These are phyloP conservation scores for baker's yeast (Saccharomyces cerevisiae) DNA, from an alignment of 805 yeast species.

Conservation along the genomic window DNA sequence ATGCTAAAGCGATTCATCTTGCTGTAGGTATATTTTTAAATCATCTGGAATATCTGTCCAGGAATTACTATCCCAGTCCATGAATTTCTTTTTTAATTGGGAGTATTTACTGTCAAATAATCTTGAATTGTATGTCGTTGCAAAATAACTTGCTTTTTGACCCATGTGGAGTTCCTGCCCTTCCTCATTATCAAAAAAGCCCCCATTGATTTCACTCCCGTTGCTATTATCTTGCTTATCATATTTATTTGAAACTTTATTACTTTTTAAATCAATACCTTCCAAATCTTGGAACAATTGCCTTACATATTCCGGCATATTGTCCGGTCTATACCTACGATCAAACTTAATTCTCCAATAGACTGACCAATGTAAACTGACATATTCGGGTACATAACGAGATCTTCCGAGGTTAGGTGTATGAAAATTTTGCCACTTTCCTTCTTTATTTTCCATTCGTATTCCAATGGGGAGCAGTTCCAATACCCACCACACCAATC, in stretches of 20 bases:
- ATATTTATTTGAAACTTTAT: neutral
- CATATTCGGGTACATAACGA: conserved; percentile 41
- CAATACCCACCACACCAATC: conserved; percentile 50
- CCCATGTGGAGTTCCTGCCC: neutral
- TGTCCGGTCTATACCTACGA: conserved; percentile 38
- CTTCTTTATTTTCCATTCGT: conserved; percentile 38
- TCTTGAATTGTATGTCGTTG: neutral
- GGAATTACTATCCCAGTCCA: conserved; percentile 22
- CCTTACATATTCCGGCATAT: conserved; percentile 34
- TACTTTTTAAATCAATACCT: conserved; percentile 5
- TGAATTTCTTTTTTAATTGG: conserved; percentile 12
- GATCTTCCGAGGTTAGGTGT: conserved; percentile 50
- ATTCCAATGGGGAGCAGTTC: conserved; percentile 55
- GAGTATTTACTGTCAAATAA: conserved; percentile 6
- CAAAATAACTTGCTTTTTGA: neutral
- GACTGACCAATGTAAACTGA: conserved; percentile 56
- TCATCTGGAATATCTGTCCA: conserved; percentile 35
- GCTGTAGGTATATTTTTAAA: conserved; percentile 11
- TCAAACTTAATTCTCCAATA: conserved; percentile 45
- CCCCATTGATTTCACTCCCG: neutral
- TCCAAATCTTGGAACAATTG: conserved; percentile 18
- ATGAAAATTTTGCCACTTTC: conserved; percentile 43
- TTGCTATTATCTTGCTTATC: neutral
- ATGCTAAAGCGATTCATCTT: conserved; percentile 11
- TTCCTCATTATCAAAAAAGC: neutral